Base-by-base conservation (phyloP, 2,329 filamentous ascomycete genomes). In the Colletotrichum sp. region DNA sequence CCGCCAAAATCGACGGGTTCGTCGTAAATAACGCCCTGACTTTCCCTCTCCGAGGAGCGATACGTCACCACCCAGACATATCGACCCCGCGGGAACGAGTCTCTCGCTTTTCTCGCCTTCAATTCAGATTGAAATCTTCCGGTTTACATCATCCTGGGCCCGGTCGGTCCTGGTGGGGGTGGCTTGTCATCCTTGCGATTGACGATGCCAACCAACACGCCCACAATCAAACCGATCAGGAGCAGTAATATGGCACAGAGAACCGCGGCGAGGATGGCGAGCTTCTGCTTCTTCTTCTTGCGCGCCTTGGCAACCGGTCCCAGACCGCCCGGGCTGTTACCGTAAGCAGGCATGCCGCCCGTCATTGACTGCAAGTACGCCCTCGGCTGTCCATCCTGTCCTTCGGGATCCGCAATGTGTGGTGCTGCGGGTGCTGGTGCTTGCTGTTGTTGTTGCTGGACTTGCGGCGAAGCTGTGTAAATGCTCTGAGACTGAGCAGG, bases 211-310 rank as follows among this genome's bases (percentile, higher is more conserved):
- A 78, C 44, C 26, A 69, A 44, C 5, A 78, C 60, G n/a, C 78
- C 78, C 39, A 78, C 66, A 24, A 76, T 69, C 57, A 78, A 18
- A 6, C 68, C 74, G n/a, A 78, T 60, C 24, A 78, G 71, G 36
- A 78, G 68, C 64, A 78, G 18, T 28, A 78, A 18, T 8, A 75
- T 70, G 30, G 71, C 55, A 57, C 77, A 76, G 18, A 75, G 71
- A 9, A 71, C 36, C 12, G 59, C 60, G 8, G 69, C 74, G 12
- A 71, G 65, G 12, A 71, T 71, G n/a, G 67, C 68, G 8, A 78
- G 71, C 57, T 78, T 78, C 65, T 71, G 60, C 30, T 69, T 67
- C 62, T 73, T 75, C 60, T 69, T 52, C 71, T 69, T 66, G 55
- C 77, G 66, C 65, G 68, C 74, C 44, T 72, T 62, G 39, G 76